A percentile compares a stretch with the other conserved stretches of the same genome.
phyloP scores from a whole-genome alignment of 116 monocot genomes.

The Papilionanthe hybrid region DNA sequence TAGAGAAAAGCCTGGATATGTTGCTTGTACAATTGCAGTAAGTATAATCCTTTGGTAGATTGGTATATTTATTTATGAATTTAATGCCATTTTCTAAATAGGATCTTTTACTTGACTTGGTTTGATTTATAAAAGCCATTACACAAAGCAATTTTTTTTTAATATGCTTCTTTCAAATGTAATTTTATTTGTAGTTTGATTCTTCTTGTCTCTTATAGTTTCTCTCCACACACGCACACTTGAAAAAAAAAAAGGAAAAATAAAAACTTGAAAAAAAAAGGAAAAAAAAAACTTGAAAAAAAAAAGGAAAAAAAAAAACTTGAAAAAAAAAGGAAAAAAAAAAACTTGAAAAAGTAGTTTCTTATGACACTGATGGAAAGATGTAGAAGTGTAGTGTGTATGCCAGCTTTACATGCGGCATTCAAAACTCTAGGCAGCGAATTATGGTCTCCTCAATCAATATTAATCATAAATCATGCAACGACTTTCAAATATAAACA shows the following conservation, averaged over 20 bases:
- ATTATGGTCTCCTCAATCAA: neutral
- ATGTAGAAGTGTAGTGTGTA: neutral
- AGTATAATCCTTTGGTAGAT: slow-evolving; percentile 9
- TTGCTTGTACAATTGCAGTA: slow-evolving; percentile 47
- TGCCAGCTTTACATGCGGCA: neutral
- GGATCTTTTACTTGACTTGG: neutral
- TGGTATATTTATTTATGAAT: neutral
- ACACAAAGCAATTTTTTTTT: neutral
- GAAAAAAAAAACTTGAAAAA: neutral
- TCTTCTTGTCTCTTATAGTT: neutral
- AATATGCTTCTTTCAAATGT: neutral
- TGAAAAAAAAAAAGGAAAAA: no score
- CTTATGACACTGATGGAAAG: neutral
- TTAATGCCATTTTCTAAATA: neutral
- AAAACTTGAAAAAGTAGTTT: neutral
- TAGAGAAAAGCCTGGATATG: slow-evolving; percentile 44
- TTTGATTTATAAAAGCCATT: neutral
- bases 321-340: no score
- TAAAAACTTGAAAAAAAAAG: no score
- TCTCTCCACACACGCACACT: neutral
- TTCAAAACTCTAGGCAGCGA: neutral
- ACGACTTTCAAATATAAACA: neutral
- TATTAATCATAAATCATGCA: neutral
- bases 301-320: no score
- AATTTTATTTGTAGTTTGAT: neutral